phyloP scores from a whole-genome alignment of 2,329 filamentous ascomycete genomes.

The Talaromyces piceae region DNA sequence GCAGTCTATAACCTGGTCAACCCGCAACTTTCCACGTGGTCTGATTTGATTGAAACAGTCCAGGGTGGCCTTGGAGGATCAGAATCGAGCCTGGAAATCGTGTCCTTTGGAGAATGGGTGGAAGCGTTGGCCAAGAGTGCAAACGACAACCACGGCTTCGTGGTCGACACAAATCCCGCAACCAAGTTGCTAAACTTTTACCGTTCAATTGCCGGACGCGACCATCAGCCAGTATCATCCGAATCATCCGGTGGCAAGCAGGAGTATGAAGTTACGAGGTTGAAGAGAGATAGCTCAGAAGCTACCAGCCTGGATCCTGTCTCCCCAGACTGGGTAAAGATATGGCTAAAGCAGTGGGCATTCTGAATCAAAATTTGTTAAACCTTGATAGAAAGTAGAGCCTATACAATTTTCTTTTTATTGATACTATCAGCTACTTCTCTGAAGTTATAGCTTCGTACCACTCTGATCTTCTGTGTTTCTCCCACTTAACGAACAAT shows the following conservation, averaged over 20 bases:
- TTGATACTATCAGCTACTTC: too few relatives aligned
- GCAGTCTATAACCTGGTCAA: conserved; percentile 13
- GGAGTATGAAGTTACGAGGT: conserved; percentile 5
- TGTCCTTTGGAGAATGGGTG: conserved; percentile 7
- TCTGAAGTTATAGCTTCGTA: too few relatives aligned
- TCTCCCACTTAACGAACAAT: too few relatives aligned
- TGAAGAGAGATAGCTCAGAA: conserved; percentile 10
- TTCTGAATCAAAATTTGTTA: not conserved
- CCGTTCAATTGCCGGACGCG: not conserved
- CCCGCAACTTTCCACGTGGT: conserved; percentile 2
- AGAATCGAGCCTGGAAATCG: not conserved
- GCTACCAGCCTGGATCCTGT: conserved; percentile 4
- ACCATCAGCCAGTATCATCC: not conserved
- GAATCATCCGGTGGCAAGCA: not conserved
- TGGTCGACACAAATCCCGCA: conserved; percentile 7
- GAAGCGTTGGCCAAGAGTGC: conserved; percentile 8
- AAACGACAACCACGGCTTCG: conserved; percentile 7
- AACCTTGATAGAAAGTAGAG: too few relatives aligned
- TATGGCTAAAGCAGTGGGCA: conserved; percentile 12
- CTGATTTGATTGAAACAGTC: conserved; percentile 4
- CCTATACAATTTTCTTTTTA: too few relatives aligned
- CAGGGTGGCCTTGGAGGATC: conserved; percentile 6
- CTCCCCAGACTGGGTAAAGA: conserved; percentile 8
- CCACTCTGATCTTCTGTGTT: too few relatives aligned
- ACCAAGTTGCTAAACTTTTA: conserved; percentile 10